A percentile compares a stretch with the other conserved stretches of the same genome.
Evolutionary conservation across 805 yeast species (phyloP).

Genomic region (Saccharomycopsis fibuligera): DNA sequence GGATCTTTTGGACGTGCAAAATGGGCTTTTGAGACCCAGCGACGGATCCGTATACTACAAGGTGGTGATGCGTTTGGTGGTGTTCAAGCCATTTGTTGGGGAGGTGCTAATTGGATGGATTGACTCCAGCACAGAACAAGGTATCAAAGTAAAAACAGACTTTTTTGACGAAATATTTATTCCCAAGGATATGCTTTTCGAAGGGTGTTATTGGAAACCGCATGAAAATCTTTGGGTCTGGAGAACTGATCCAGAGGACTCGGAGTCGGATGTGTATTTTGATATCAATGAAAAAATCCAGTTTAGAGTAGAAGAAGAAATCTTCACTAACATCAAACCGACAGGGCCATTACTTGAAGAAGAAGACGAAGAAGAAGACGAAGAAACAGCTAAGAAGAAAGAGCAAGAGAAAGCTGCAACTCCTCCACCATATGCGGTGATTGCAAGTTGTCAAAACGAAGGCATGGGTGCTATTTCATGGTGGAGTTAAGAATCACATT

Average conservation of each 20-base stretch:
- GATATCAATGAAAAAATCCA: constrained; percentile 90
- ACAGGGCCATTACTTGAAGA: constrained; percentile 53
- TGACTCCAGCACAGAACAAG: constrained; percentile 79
- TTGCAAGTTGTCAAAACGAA: constrained; percentile 89
- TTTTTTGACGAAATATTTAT: constrained; percentile 90
- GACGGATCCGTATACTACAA: constrained; percentile 85
- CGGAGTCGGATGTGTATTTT: constrained; percentile 68
- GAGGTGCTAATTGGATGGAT: constrained; percentile 93
- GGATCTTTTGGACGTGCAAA: constrained; percentile 77
- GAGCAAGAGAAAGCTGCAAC: constrained; percentile 31
- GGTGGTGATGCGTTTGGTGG: constrained; percentile 65
- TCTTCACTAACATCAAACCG: constrained; percentile 80
- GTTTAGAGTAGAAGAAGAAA: constrained; percentile 85
- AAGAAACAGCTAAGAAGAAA: constrained; percentile 24
- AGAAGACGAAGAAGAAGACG: constrained; percentile 28
- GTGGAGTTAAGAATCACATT: constrained; percentile 97
- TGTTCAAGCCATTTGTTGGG: constrained; percentile 93
- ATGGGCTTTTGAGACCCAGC: constrained; percentile 87
- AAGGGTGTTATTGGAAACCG: constrained; percentile 56
- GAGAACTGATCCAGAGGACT: constrained; percentile 67
- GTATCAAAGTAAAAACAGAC: constrained; percentile 74
- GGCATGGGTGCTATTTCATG: constrained; percentile 96
- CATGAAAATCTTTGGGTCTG: constrained; percentile 95
- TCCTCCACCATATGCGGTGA: constrained; percentile 74
- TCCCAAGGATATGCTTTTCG: constrained; percentile 78